These are phyloP conservation scores for Pseudoscleropodium purum DNA, from an alignment of 225 moss, liverwort and hornwort genomes.

Conservation along the genomic window DNA sequence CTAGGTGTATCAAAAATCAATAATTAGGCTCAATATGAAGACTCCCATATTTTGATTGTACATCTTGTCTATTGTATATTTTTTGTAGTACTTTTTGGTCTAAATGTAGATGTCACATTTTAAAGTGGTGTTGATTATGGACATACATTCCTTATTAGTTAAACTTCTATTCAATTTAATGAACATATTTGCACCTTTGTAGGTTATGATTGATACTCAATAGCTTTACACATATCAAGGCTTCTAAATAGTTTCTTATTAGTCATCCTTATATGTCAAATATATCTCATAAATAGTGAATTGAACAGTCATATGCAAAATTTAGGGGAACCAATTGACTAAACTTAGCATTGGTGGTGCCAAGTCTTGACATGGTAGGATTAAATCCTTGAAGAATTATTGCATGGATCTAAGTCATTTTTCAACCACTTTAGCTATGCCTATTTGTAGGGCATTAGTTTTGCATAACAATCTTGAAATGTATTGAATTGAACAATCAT, in stretches of 20 bases:
- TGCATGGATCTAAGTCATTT: accelerated
- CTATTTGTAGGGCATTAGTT: not conserved
- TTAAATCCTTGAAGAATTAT: not conserved
- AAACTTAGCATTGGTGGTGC: not conserved
- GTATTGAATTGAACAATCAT: not conserved
- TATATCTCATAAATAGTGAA: not conserved
- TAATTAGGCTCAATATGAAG: not conserved
- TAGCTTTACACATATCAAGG: not conserved
- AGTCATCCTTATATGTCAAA: too few relatives aligned
- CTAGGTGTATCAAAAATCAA: not conserved
- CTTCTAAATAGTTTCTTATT: not conserved
- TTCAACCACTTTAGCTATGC: not conserved
- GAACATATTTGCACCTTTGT: not conserved
- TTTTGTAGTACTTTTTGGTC: not conserved
- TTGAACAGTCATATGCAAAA: not conserved
- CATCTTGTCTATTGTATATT: not conserved
- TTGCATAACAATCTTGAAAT: not conserved
- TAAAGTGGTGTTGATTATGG: not conserved
- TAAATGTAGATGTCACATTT: not conserved
- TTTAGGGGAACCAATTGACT: not conserved
- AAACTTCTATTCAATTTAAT: not conserved
- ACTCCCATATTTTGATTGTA: not conserved
- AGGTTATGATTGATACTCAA: not conserved
- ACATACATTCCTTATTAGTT: not conserved
- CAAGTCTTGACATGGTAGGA: too few relatives aligned